A percentile compares a stretch with the other conserved stretches of the same genome.
Evolutionary conservation across 768 basidiomycete species (phyloP).

Genomic region (Sistotremastrum suecicum): DNA sequence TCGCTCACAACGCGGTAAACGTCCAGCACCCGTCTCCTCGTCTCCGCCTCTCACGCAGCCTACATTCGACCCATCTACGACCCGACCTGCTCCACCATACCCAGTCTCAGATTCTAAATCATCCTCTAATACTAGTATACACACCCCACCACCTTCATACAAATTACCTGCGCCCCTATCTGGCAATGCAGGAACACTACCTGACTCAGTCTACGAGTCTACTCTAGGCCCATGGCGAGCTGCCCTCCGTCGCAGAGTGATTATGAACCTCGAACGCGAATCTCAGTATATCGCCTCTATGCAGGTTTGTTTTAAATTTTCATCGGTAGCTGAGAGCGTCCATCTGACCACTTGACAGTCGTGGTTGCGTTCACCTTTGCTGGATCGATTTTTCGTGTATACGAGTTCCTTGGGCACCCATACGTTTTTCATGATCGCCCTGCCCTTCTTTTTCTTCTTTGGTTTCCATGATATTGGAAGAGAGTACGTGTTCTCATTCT

Average conservation of each 20-base stretch:
- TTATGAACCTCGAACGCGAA: slow-evolving; percentile 42
- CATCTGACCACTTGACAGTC: slow-evolving; percentile 17
- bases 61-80: no score
- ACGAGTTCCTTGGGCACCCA: slow-evolving; percentile 72
- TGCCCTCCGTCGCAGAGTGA: slow-evolving; percentile 36
- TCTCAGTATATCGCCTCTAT: slow-evolving; percentile 45
- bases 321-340: not conserved
- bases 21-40: no score
- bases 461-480: slow-evolving; percentile 57
- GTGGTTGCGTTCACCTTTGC: slow-evolving; percentile 43
- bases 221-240: slow-evolving; percentile 56
- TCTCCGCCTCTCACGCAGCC: no score
- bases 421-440: slow-evolving; percentile 84
- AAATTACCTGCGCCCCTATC: no score
- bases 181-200: slow-evolving; percentile 7
- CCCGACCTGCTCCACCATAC: no score
- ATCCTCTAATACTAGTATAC: no score
- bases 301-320: slow-evolving; percentile 33
- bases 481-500: slow-evolving; percentile 36
- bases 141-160: no score
- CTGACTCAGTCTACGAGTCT: slow-evolving; percentile 37
- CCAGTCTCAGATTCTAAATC: no score
- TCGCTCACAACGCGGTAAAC: no score
- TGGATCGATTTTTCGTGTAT: slow-evolving; percentile 76
- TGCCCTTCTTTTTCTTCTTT: slow-evolving; percentile 85